Evolutionary conservation across 306 rosid species (phyloP), one percentile per base, ranked within the genome.

Genomic region (Arachis hypogaea): DNA sequence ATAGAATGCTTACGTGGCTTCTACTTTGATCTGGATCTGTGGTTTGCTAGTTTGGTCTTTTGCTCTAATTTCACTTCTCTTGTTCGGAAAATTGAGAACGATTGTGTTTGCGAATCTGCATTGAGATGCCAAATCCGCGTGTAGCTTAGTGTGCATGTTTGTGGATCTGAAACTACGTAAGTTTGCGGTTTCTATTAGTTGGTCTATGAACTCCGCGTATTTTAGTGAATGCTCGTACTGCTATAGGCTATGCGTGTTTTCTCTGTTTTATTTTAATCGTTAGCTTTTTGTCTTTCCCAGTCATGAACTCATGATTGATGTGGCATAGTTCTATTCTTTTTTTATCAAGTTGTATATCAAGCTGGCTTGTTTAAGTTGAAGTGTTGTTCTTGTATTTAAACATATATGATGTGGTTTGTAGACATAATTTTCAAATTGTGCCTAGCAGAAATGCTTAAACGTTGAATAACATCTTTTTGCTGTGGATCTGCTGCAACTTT

Each of bases 1-100:
- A n/a, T 5, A 3, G 36, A 75, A 51, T 62, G 59, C 52, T 68
- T 63, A 18, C 7, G 30, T 79, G 46, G 9, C 44, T 60, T 9
- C 36, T 56, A 18, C 44, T 44, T 69, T 79, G 78, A 81, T 79
- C 80, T 79, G 87, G 90, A 87, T 83, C 92, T 77, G 81, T 49
- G 22, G 51, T 77, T 74, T 10, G 30, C 56, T 69, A 7, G 22
- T 33, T 33, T 33, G 38, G 38, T 33, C 4, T 33, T 33, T 33
- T 33, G 38, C 33, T 51, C 33, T 72, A 16, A 28, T 52, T 45
- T 78, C 47, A 7, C 58, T 80, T 65, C 12, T 68, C 5, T 40
- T 5, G 3, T 66, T 66, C 71, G 52, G 67, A 45, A 55, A 56
- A 42, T 33, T 63, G 40, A 50, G 72, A 79, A 54, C 14, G 41